Base-by-base conservation (phyloP, 371 early-diverging fungal species). In the Fennellomyces sp. region DNA sequence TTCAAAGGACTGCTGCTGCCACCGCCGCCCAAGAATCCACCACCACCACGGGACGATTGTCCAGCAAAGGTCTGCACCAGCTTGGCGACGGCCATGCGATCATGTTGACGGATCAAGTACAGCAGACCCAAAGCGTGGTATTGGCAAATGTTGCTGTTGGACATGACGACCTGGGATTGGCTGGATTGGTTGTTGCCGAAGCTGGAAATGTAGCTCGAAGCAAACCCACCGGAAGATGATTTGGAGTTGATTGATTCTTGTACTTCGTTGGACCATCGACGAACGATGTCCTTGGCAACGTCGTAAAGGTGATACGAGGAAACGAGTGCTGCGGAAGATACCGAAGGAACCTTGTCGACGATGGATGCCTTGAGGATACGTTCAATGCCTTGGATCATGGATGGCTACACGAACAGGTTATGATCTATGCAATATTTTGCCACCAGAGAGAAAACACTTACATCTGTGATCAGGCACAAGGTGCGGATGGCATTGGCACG, bases 401-500 rank as follows among this genome's bases (percentile, higher is more conserved):
- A 91, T 17, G 89, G 87, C 93, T 94, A 64, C 17, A 33, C 7
- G 29, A 36, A 0, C 15, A 19, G 17, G 21, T n/a, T 23, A 41
- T 33, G 35, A 8, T n/a, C n/a, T n/a, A n/a, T n/a, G n/a, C n/a
- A n/a, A n/a, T n/a, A n/a, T n/a, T n/a, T n/a, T n/a, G n/a, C n/a
- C n/a, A n/a, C n/a, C n/a, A n/a, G n/a, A n/a, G n/a, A n/a, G n/a
- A n/a, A n/a, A n/a, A n/a, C 13, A 70, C 80, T 70, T 83, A 93
- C 95, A 75, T 98, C 98, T 6, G 93, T 94, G 61, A 97, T 95
- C 69, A 93, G 92, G 68, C 95, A 91, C 25, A 98, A 84, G 3
- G 97, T 97, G 49, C 99, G 89, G 61, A 98, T 94, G n/a, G 98
- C 97, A 70, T 95, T 95, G 53, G 97, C 94, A 31, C 97, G 86